Base-by-base conservation (phyloP, 805 yeast genomes). In the Ogataea corticis region DNA sequence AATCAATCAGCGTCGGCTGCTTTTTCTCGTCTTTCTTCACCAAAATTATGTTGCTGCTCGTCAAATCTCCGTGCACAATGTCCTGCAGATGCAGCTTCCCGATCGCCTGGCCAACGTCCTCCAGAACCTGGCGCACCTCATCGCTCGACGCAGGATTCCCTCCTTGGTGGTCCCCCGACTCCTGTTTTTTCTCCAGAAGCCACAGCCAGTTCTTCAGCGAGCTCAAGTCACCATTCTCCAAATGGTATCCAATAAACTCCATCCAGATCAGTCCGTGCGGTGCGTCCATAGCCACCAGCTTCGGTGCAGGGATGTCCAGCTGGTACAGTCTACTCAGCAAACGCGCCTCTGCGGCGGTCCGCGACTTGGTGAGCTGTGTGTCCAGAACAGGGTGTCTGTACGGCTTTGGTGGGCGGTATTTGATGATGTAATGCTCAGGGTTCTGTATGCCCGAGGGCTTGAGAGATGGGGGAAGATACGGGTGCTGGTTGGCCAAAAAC, bases 31-130 rank as follows among this genome's bases (percentile, higher is more conserved):
- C 41, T 11, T 47, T 36, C 23, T 47, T 49, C 2, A 47, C 54
- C 13, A 91, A 59, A 36, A 94, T 76, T 19, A 90, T 79, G 58
- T 94, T 94, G 0, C 98, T 91, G 17, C 92, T 82, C 0, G 99
- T 94, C 55, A 94, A 71, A 62, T 94, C 99, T 1, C 99, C 99
- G 65, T 94, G 99, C 19, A 89, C 82, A 61, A 87, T 79, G 52
- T 88, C 96, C 51, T 79, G 73, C 52, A 75, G 59, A 65, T 94
- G 99, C 56, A 94, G 66, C 33, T 74, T 65, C 0, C 85, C 96
- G 34, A 91, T 75, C 46, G 80, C 76, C 35, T 65, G 52, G 1
- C 97, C 96, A 1, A 89, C 91, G 13, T 62, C 59, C 3, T 49
- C 50, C 52, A 87, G 62, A 2, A 82, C 70, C 0, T 52, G 49